phyloP scores from a whole-genome alignment of 1,284 basidiomycete genomes.

The Ceratobasidium sp. region DNA sequence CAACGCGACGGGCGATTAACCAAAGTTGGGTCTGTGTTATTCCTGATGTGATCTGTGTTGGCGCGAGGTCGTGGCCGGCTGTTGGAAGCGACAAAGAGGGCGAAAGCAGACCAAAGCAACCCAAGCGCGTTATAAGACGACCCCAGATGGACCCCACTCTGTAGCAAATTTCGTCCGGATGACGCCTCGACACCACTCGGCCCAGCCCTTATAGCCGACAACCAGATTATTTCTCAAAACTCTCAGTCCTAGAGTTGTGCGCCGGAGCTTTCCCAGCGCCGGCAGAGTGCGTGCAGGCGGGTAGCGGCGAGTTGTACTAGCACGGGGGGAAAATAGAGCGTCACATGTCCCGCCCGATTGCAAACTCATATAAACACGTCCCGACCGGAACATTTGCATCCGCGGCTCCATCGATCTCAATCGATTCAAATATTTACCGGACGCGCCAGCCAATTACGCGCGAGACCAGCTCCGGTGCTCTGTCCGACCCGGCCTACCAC shows the following conservation, averaged over 20 bases:
- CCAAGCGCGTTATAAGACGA: conserved; percentile 19
- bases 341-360: conserved; percentile 2
- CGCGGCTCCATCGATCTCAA: not conserved
- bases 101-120: conserved; percentile 27
- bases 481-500: not conserved
- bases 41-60: conserved; percentile 29
- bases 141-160: conserved; percentile 2
- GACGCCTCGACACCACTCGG: conserved; percentile 30
- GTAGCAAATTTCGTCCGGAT: conserved; percentile 24
- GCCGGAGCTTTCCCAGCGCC: not conserved
- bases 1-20: conserved; percentile 13
- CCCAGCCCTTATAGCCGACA: conserved; percentile 13
- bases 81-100: conserved; percentile 34
- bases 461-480: too few species aligned
- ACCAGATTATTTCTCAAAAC: not conserved
- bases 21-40: not conserved
- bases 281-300: too few species aligned
- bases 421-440: not conserved
- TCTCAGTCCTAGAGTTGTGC: too few species aligned
- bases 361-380: conserved; percentile 35
- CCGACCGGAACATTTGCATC: conserved; percentile 24
- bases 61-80: conserved; percentile 23
- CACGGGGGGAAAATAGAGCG: conserved; percentile 2
- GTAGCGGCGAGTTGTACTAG: too few species aligned
- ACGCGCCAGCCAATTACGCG: not conserved